Evolutionary conservation across 116 monocot genomes (phyloP), one percentile per base, ranked within the genome.

Genomic region (Cymodocea nodosa): DNA sequence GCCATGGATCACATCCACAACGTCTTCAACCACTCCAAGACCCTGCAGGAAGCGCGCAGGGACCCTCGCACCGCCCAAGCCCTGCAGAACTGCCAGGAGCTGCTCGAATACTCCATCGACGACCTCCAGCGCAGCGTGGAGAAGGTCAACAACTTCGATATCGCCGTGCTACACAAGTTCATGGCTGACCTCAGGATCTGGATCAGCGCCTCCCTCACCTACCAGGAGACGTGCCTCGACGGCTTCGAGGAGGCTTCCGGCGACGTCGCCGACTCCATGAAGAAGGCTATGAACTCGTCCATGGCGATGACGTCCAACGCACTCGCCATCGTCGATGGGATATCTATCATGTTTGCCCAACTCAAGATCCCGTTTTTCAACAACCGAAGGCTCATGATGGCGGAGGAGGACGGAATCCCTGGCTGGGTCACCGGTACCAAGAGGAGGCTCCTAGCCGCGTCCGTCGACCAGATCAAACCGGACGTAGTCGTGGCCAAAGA

Each of bases 181-280:
- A 65, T 80, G 19, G 74, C 76, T 23, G 79, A 92, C 64, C 68
- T 70, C 15, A 71, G 69, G n/a, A 83, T 88, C 12, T 85, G 80
- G 79, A 51, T 88, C 59, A 85, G 85, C 63, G 84, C 85, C 23
- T 76, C 71, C 53, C 77, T 92, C 18, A 79, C 82, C 23, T 83
- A 92, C 64, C 68, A 88, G 10, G 89, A 60, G 15, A 56, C 63
- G 1, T 75, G 75, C 50, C 61, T 75, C 34, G 62, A 69, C 12
- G 75, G 75, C 64, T 75, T 14, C 35, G 24, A 39, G 18, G 30
- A 80, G 58, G 53, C 80, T 5, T 78, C 75, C n/a, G 62, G 75
- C 16, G 66, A 75, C 17, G 81, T 81, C 35, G 7, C 35, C 15
- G 13, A 34, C 9, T 16, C 52, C 34, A 10, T 17, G 66, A 8